Evolutionary conservation across 371 early-diverging fungal species (phyloP).

Genomic region (Mucor sp.): DNA sequence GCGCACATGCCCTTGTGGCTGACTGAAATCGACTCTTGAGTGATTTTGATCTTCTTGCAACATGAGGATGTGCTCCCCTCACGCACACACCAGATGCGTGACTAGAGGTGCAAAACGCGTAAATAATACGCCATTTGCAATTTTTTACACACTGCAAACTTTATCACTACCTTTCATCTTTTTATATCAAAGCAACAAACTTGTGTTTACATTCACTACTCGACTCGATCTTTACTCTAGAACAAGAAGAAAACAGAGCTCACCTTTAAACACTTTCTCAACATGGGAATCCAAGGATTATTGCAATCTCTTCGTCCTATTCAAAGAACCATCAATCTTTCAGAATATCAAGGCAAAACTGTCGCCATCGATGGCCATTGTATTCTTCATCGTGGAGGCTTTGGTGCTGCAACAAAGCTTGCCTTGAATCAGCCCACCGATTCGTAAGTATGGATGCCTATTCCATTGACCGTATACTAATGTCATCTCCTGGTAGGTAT

Average conservation of each 20-base stretch:
- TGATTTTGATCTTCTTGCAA: not conserved
- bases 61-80: too few species aligned
- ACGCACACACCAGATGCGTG: too few species aligned
- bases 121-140: too few species aligned
- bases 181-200: not conserved
- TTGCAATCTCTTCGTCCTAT: constrained; percentile 77
- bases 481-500: constrained; percentile 54
- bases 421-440: constrained; percentile 62
- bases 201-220: not conserved
- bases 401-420: constrained; percentile 80
- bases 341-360: constrained; percentile 67
- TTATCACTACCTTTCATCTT: not conserved
- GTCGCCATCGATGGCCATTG: constrained; percentile 93
- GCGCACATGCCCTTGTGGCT: not conserved
- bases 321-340: constrained; percentile 65
- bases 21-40: not conserved
- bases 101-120: not conserved
- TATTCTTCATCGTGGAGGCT: constrained; percentile 91
- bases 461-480: not conserved
- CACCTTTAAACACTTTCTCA: not conserved
- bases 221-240: not conserved
- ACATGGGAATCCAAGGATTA: constrained; percentile 90
- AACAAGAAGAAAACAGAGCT: not conserved
- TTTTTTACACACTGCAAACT: too few species aligned
- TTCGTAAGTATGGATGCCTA: constrained; percentile 45